Base-by-base conservation (phyloP, 2,329 filamentous ascomycete genomes). In the Fusarium duplospermum region DNA sequence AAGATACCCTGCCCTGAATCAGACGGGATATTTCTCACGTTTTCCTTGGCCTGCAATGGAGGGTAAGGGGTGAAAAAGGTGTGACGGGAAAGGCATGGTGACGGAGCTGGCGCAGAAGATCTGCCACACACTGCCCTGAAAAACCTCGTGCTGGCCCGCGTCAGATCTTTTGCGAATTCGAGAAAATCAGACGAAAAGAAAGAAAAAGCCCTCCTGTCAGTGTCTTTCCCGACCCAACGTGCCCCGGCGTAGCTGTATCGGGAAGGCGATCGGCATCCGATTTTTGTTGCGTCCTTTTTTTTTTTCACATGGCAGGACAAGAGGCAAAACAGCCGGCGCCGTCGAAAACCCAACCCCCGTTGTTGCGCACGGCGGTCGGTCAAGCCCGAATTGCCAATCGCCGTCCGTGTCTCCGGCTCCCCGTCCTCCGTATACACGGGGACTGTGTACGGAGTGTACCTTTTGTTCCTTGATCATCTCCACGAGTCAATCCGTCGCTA, bases 11-110 rank as follows among this genome's bases (percentile, higher is more conserved):
- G 45, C 31, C 42, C 27, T 73, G 42, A 70, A 65, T 45, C 69
- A 56, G 69, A 67, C 59, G 62, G 68, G 38, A 69, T 62, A 74
- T 70, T 63, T 62, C 59, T 74, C 71, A 35, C 36, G 61, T 66
- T 69, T 72, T 74, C 60, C 68, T 69, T 74, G 68, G 42, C 68
- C 54, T 66, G 64, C 61, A 31, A 70, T 70, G 69, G 72, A 72
- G 69, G 68, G 72, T 64, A 40, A 38, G 35, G 35, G 40, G 20
- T 24, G n/a, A 35, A 22, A 40, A 36, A 22, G 35, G 54, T 72
- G 69, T 66, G 68, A 63, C 47, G 50, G 58, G 45, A 59, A 18
- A 62, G 16, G 33, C 35, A 58, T 27, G 27, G 62, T 59, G 52
- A 56, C 66, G 33, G 54, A 73, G 61, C 54, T 54, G 63, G 59